Conservation (phyloP, 305 asterid species). For the Solanum hybrid region DNA sequence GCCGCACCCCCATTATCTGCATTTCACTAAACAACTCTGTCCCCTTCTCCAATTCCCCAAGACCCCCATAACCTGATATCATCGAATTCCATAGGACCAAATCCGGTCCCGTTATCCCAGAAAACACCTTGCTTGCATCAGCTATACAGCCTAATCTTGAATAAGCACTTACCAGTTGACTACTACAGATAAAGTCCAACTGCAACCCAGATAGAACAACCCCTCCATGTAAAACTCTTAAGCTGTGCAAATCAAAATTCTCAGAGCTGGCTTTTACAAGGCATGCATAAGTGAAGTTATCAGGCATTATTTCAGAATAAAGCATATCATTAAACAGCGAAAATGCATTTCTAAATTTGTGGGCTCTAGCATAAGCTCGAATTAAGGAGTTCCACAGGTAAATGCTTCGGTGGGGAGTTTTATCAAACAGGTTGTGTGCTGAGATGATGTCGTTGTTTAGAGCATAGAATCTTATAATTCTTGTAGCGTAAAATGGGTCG, state of each 20-base stretch:
- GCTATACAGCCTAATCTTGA: constrained; percentile 43
- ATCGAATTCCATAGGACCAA: constrained; percentile 69
- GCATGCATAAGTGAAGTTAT: constrained; percentile 66
- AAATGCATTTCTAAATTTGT: constrained; percentile 31
- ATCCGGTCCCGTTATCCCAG: constrained; percentile 47
- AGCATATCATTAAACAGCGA: constrained; percentile 39
- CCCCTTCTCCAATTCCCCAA: constrained; percentile 36
- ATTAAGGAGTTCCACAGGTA: constrained; percentile 79
- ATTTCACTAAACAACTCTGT: constrained; percentile 30
- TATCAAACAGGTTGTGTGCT: constrained; percentile 67
- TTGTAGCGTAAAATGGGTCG: constrained; percentile 68
- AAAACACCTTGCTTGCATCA: constrained; percentile 44
- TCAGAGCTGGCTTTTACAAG: constrained; percentile 56
- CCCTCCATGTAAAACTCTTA: constrained; percentile 47
- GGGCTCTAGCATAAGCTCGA: constrained; percentile 60
- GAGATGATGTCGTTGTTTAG: constrained; percentile 42
- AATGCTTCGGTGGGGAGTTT: constrained; percentile 46
- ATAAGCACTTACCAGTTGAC: constrained; percentile 61
- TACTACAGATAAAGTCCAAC: constrained; percentile 44
- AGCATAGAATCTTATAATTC: constrained; percentile 48
- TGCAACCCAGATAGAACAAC: constrained; percentile 45
- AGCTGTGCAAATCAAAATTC: constrained; percentile 13
- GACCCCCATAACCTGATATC: constrained; percentile 47
- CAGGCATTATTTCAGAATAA: constrained; percentile 41
- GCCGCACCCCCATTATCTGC: constrained; percentile 34